Percentiles rank a stretch among this genome's conserved stretches.
phyloP scores from a whole-genome alignment of 1,284 basidiomycete genomes.

The Phylloporus sp. region DNA sequence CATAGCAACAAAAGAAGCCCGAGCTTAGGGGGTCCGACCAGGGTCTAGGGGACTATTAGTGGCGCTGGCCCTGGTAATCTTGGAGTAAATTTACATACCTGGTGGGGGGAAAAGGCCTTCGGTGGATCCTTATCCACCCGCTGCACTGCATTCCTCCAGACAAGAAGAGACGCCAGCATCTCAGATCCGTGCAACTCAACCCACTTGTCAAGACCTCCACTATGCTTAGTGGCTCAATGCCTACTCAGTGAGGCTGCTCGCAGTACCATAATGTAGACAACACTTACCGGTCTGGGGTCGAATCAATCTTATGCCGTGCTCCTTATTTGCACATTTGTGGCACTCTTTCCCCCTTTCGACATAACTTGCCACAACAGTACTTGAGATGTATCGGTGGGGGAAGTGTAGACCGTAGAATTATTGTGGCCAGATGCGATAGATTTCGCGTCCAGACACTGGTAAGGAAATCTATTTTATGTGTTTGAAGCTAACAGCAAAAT shows the following conservation, averaged over 20 bases:
- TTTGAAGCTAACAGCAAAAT: background rate
- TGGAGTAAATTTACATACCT: too few species aligned
- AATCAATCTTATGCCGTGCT: background rate
- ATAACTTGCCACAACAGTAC: background rate
- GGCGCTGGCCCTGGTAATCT: too few species aligned
- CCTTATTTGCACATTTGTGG: background rate
- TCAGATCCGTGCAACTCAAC: background rate
- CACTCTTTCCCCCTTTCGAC: conserved; percentile 1
- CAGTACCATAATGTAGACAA: background rate
- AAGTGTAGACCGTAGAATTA: background rate
- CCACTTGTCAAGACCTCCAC: background rate
- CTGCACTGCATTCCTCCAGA: background rate
- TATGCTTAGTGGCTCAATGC: background rate
- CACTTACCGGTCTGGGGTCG: background rate
- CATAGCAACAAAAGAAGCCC: too few species aligned
- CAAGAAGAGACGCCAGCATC: background rate
- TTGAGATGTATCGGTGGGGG: background rate
- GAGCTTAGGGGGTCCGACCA: too few species aligned
- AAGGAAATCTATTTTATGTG: background rate
- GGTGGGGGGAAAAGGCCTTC: too few species aligned
- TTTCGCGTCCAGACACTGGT: conserved; percentile 1
- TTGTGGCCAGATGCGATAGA: background rate
- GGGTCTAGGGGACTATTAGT: too few species aligned
- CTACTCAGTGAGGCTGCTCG: background rate
- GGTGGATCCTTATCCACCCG: background rate